phyloP scores from a whole-genome alignment of 192 early-diverging fungal species.

The Coemansia interrupta region DNA sequence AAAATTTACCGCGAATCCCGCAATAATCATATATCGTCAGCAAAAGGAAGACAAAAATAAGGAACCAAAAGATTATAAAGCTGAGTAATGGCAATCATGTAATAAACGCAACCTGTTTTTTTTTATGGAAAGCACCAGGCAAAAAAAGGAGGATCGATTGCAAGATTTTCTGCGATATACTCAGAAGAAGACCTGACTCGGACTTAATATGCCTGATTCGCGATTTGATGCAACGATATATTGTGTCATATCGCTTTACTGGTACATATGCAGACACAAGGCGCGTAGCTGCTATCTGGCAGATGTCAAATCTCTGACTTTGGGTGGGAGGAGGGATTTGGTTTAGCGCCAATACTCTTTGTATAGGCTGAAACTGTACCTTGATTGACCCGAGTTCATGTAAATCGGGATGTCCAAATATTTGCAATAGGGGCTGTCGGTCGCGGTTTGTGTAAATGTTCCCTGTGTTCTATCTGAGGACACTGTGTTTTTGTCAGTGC shows the following conservation, averaged over 20 bases:
- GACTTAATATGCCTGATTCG: too few relatives aligned
- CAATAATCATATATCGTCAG: background rate
- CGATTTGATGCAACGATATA: too few relatives aligned
- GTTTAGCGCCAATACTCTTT: too few relatives aligned
- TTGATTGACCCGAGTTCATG: constrained; percentile 12
- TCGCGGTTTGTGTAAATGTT: too few relatives aligned
- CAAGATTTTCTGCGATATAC: constrained; percentile 4
- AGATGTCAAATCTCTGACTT: too few relatives aligned
- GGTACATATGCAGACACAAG: too few relatives aligned
- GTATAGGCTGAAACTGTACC: background rate
- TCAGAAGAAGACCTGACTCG: background rate
- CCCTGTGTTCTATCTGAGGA: too few relatives aligned
- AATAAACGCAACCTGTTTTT: background rate
- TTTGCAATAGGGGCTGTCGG: too few relatives aligned
- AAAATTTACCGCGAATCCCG: background rate
- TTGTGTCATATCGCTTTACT: too few relatives aligned
- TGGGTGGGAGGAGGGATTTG: too few relatives aligned
- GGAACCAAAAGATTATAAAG: background rate
- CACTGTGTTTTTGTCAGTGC: too few relatives aligned
- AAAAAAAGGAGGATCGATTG: constrained; percentile 5
- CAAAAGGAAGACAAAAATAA: background rate
- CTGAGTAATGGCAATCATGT: constrained; percentile 9
- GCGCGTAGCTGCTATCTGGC: too few relatives aligned
- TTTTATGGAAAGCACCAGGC: background rate
- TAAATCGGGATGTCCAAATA: constrained; percentile 3